phyloP scores from a whole-genome alignment of 208 protist species.

The Crithidia fasciculata region DNA sequence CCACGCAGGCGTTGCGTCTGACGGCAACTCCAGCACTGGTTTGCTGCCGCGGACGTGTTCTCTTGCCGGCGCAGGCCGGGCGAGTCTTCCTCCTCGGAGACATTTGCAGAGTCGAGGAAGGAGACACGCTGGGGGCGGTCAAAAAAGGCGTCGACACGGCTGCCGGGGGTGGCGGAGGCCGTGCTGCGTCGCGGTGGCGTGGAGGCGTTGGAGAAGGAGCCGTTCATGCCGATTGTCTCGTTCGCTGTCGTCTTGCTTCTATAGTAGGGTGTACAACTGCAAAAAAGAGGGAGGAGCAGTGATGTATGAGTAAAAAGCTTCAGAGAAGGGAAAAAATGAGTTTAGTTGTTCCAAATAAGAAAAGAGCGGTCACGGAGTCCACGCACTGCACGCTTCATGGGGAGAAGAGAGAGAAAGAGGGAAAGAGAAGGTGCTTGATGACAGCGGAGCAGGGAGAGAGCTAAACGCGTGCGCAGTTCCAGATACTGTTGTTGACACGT shows the following conservation, averaged over 20 bases:
- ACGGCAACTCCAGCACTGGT: constrained; percentile 18
- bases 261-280: background rate
- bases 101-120: constrained; percentile 1
- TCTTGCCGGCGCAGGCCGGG: background rate
- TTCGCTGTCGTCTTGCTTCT: background rate
- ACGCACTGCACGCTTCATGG: too few species aligned
- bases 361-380: too few species aligned
- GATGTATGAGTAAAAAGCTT: too few species aligned
- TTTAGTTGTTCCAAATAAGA: too few species aligned
- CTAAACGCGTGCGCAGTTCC: too few species aligned
- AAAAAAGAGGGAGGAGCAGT: too few species aligned
- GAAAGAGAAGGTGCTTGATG: too few species aligned
- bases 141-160: constrained; percentile 30
- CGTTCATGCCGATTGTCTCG: background rate
- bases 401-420: too few species aligned
- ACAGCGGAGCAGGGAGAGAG: too few species aligned
- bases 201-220: constrained; percentile 10
- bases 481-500: too few species aligned
- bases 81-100: background rate
- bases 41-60: background rate
- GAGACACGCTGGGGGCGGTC: constrained; percentile 5
- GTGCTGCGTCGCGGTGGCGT: constrained; percentile 25
- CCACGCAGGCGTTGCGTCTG: constrained; percentile 26
- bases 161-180: background rate
- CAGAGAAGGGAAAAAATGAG: too few species aligned